Conservation (phyloP, 768 basidiomycete species). For the Lactifluus echinatus region DNA sequence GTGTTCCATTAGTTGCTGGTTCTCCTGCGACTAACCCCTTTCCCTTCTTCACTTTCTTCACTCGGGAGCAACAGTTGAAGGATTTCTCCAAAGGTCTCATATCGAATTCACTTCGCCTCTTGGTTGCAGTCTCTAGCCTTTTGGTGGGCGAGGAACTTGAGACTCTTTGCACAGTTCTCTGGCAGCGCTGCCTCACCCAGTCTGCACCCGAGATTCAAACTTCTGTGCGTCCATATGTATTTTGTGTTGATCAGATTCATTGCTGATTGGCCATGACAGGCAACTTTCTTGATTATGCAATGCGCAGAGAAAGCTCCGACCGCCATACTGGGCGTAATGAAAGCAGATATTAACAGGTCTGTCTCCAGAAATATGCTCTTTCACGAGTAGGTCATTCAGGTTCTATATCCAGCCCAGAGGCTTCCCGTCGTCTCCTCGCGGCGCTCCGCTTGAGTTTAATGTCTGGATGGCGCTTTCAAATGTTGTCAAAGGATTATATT, state of each 20-base stretch:
- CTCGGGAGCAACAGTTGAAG: constrained; percentile 7
- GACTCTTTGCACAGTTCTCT: constrained; percentile 47
- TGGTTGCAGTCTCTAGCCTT: constrained; percentile 54
- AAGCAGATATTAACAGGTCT: constrained; percentile 14
- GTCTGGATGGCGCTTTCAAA: constrained; percentile 61
- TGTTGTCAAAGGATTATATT: constrained; percentile 52
- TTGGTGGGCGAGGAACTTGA: constrained; percentile 41
- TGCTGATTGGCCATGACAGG: not conserved
- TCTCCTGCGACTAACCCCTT: constrained; percentile 18
- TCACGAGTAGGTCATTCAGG: not conserved
- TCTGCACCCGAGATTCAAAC: constrained; percentile 33
- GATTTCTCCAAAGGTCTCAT: constrained; percentile 18
- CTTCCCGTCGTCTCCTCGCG: constrained; percentile 40
- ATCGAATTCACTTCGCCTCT: constrained; percentile 41
- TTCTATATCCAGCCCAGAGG: constrained; percentile 35
- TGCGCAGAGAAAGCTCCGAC: constrained; percentile 6
- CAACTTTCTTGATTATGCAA: constrained; percentile 28
- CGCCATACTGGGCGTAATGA: not conserved
- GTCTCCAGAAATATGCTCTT: not conserved
- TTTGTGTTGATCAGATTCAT: not conserved
- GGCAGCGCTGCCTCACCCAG: constrained; percentile 43
- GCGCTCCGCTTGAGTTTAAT: constrained; percentile 48
- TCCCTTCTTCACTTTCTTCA: constrained; percentile 5
- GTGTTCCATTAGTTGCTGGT: not conserved
- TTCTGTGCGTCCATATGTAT: constrained; percentile 35